Conservation (phyloP, 148 eudicot species). For the Rhododendron ferrugineum region DNA sequence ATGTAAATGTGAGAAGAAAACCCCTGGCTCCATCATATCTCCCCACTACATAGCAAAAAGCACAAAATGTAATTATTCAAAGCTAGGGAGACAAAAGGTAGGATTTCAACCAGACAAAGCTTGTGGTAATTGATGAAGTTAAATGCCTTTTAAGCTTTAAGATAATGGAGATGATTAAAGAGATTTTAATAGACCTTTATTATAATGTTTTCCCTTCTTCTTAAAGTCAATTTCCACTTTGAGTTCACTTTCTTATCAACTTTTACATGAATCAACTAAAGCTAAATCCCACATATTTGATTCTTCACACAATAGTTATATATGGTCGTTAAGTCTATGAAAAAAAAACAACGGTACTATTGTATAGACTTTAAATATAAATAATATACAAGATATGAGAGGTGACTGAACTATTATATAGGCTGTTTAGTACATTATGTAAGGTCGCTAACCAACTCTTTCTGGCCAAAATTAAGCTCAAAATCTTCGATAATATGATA, state of each 20-base stretch:
- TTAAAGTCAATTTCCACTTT: constrained; percentile 23
- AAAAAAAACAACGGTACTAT: background rate
- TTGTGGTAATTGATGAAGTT: constrained; percentile 30
- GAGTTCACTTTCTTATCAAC: constrained; percentile 1
- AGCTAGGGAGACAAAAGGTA: constrained; percentile 23
- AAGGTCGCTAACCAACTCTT: background rate
- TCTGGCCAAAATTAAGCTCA: background rate
- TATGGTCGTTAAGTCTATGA: background rate
- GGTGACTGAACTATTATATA: background rate
- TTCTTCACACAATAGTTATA: background rate
- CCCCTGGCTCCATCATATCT: constrained; percentile 17
- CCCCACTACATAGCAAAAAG: constrained; percentile 20
- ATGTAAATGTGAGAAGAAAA: constrained; percentile 24
- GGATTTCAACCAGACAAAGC: constrained; percentile 39
- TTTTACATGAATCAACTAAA: constrained; percentile 1
- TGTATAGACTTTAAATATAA: background rate
- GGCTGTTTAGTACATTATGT: background rate
- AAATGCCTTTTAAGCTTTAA: constrained; percentile 13
- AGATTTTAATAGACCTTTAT: constrained; percentile 6
- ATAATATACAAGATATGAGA: background rate
- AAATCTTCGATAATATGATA: background rate
- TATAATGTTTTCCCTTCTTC: constrained; percentile 13
- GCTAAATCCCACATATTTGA: background rate
- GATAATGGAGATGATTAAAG: constrained; percentile 19
- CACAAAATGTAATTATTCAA: constrained; percentile 12